Conservation (phyloP, 495 filamentous ascomycete genomes). For the Penicillium canariense region DNA sequence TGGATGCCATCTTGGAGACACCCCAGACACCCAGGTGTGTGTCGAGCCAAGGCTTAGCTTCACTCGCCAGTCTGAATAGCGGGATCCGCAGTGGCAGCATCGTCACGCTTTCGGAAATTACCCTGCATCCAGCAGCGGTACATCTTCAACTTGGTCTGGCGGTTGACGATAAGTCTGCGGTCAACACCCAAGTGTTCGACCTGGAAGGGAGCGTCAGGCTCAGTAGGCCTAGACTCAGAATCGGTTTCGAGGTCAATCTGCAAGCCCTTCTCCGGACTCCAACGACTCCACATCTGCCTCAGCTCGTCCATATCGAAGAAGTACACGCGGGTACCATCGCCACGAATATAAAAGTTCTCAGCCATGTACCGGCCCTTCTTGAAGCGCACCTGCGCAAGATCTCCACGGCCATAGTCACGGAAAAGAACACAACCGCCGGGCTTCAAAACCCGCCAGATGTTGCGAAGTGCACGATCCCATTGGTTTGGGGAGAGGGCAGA, state of each 20-base stretch:
- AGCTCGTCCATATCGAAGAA: constrained; percentile 91
- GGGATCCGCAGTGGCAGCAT: constrained; percentile 1
- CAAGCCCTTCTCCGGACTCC: constrained; percentile 38
- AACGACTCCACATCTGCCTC: constrained; percentile 70
- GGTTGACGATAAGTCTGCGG: constrained; percentile 85
- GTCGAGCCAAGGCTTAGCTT: background rate
- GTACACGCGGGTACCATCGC: constrained; percentile 94
- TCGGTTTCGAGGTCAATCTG: constrained; percentile 18
- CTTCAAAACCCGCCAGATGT: constrained; percentile 78
- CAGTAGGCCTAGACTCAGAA: constrained; percentile 11
- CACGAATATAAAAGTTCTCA: constrained; percentile 95
- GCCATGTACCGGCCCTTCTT: constrained; percentile 88
- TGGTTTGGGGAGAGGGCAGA: constrained; percentile 82
- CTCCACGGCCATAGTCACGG: constrained; percentile 91
- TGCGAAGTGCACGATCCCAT: constrained; percentile 78
- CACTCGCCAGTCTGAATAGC: constrained; percentile 17
- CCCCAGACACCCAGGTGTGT: background rate
- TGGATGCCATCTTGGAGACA: background rate
- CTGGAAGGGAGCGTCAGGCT: constrained; percentile 52
- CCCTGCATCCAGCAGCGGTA: constrained; percentile 97
- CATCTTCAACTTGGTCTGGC: constrained; percentile 89
- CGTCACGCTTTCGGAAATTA: constrained; percentile 68
- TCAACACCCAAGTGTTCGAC: constrained; percentile 77
- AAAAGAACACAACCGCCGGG: constrained; percentile 88
- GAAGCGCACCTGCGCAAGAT: constrained; percentile 94